phyloP scores from a whole-genome alignment of 257 asterid species.

The Primulina eburnea region DNA sequence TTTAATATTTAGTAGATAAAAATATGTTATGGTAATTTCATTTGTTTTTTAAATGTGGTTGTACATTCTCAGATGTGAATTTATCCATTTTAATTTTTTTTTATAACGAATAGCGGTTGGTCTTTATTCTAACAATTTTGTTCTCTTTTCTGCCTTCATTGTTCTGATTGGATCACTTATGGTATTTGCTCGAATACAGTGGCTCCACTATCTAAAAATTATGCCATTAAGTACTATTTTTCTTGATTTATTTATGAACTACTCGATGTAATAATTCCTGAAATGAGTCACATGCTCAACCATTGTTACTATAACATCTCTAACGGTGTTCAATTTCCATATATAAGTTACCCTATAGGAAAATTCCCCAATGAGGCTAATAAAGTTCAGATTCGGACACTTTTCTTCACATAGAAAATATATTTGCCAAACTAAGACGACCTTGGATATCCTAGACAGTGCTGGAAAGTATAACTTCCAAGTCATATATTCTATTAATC shows the following conservation, averaged over 20 bases:
- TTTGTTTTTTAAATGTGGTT: no score
- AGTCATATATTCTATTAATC: background rate
- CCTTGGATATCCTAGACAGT: background rate
- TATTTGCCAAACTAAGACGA: background rate
- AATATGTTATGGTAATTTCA: background rate
- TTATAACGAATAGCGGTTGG: no score
- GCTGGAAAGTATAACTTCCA: background rate
- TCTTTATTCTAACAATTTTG: background rate
- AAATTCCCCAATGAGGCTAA: background rate
- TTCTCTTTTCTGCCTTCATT: background rate
- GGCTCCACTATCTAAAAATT: background rate
- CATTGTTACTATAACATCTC: background rate
- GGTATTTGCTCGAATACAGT: background rate
- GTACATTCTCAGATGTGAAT: background rate
- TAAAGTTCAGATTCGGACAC: constrained; percentile 4
- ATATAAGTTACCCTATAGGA: background rate
- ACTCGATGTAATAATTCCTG: background rate
- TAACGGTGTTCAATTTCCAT: background rate
- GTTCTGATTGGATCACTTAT: background rate
- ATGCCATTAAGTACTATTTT: background rate
- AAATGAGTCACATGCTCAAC: background rate
- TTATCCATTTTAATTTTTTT: no score
- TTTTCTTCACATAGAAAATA: background rate
- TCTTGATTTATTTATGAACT: background rate
- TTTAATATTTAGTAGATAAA: no score